Evolutionary conservation across 225 moss, liverwort and hornwort species (phyloP).

Genomic region (Sphagnum contortum): DNA sequence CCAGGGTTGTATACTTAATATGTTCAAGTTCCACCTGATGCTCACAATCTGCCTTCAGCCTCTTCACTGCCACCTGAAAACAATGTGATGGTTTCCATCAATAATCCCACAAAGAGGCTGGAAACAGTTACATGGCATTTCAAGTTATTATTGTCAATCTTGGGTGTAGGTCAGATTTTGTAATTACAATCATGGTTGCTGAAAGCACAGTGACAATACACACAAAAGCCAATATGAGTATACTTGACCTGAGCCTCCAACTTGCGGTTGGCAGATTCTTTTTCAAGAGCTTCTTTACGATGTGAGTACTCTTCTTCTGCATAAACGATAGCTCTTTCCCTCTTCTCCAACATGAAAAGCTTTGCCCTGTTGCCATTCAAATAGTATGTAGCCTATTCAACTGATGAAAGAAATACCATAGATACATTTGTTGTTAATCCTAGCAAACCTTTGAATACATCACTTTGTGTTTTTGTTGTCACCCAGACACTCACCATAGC

Average conservation of each 20-base stretch:
- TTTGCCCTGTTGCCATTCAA: constrained; percentile 27
- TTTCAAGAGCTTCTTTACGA: constrained; percentile 42
- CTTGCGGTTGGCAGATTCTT: constrained; percentile 34
- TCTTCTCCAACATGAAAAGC: constrained; percentile 50
- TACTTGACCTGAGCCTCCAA: constrained; percentile 42
- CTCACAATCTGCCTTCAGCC: constrained; percentile 2
- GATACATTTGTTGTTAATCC: no score
- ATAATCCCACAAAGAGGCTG: no score
- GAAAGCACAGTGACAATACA: no score
- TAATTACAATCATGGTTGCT: no score
- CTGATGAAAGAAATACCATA: not conserved
- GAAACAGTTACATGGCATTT: no score
- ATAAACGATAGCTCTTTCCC: constrained; percentile 40
- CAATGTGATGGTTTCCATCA: no score
- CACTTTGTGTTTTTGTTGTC: no score
- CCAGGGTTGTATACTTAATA: constrained; percentile 1
- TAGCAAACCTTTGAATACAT: no score
- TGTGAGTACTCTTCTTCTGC: constrained; percentile 36
- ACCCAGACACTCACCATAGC: constrained; percentile 26
- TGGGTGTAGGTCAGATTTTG: no score
- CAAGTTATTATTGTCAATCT: no score
- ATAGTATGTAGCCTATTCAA: not conserved
- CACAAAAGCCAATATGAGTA: no score
- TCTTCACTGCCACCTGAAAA: constrained; percentile 7
- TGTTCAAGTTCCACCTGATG: constrained; percentile 7